Evolutionary conservation across 345 rosid genomes (phyloP).

Genomic region (Lepidium sativum): DNA sequence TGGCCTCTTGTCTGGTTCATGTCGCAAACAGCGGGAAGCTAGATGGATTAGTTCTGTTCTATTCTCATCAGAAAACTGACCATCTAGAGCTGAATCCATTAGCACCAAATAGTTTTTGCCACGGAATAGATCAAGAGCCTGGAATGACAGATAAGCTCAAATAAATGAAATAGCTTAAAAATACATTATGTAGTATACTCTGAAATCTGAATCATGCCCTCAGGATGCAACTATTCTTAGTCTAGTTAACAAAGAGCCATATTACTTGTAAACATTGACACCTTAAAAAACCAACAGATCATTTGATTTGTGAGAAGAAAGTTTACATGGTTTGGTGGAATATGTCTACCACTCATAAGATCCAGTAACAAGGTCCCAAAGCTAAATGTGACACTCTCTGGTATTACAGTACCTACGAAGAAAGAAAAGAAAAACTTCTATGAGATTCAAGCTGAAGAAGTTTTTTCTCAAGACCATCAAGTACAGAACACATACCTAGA

Average conservation of each 20-base stretch:
- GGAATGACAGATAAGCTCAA: conserved; percentile 21
- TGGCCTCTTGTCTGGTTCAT: conserved; percentile 96
- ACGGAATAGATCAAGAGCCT: conserved; percentile 95
- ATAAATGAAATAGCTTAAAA: not conserved
- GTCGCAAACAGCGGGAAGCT: conserved; percentile 84
- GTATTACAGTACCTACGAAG: conserved; percentile 74
- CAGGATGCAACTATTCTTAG: not conserved
- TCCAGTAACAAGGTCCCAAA: conserved; percentile 93
- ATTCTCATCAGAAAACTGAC: conserved; percentile 91
- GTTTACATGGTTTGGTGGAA: conserved; percentile 98
- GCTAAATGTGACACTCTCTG: conserved; percentile 93
- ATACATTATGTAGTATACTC: not conserved
- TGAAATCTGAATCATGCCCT: not conserved
- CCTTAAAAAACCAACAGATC: not conserved
- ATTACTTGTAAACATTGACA: not conserved
- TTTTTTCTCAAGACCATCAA: not conserved
- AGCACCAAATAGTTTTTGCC: conserved; percentile 84
- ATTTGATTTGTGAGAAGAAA: conserved; percentile 11
- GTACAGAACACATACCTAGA: conserved; percentile 53
- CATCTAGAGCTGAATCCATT: conserved; percentile 97
- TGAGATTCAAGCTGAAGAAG: conserved; percentile 6
- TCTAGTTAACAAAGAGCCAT: not conserved
- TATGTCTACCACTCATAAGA: conserved; percentile 95
- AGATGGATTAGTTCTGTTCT: conserved; percentile 77
- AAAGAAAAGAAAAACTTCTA: not conserved